Percentiles rank a stretch among this genome's conserved stretches.
Conservation (phyloP, 2,329 filamentous ascomycete genomes). For the Phaeophleospora eucalypticola region DNA sequence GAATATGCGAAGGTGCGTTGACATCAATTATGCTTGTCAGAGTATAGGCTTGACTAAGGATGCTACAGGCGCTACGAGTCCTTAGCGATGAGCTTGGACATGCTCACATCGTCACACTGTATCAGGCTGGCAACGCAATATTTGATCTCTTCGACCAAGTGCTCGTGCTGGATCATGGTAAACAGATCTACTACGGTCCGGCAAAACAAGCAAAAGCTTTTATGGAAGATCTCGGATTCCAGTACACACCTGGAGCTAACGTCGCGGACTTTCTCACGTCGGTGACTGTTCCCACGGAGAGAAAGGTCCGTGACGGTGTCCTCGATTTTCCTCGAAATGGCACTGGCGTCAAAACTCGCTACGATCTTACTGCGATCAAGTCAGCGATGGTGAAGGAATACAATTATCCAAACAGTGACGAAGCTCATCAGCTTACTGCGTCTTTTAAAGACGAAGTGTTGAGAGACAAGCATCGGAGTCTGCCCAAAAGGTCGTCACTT, state of each 20-base stretch:
- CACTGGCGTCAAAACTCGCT: too few relatives aligned
- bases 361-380: too few relatives aligned
- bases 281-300: conserved; percentile 14
- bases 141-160: conserved; percentile 60
- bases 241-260: conserved; percentile 57
- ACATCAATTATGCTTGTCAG: too few relatives aligned
- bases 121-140: conserved; percentile 67
- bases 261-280: conserved; percentile 60
- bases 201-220: conserved; percentile 56
- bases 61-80: conserved; percentile 58
- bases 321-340: too few relatives aligned
- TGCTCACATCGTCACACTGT: conserved; percentile 60
- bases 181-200: conserved; percentile 62
- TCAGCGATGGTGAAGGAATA: too few relatives aligned
- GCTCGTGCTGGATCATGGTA: conserved; percentile 61
- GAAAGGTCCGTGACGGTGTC: background rate
- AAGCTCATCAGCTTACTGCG: too few relatives aligned
- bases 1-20: conserved; percentile 47
- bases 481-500: too few relatives aligned
- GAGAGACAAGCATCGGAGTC: too few relatives aligned
- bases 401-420: too few relatives aligned
- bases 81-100: conserved; percentile 61
- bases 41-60: too few relatives aligned
- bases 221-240: conserved; percentile 62
- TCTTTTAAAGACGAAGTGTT: too few relatives aligned